Percentiles rank a stretch among this genome's conserved stretches.
Conservation (phyloP, 148 eudicot genomes). For the Rhododendron vialii region DNA sequence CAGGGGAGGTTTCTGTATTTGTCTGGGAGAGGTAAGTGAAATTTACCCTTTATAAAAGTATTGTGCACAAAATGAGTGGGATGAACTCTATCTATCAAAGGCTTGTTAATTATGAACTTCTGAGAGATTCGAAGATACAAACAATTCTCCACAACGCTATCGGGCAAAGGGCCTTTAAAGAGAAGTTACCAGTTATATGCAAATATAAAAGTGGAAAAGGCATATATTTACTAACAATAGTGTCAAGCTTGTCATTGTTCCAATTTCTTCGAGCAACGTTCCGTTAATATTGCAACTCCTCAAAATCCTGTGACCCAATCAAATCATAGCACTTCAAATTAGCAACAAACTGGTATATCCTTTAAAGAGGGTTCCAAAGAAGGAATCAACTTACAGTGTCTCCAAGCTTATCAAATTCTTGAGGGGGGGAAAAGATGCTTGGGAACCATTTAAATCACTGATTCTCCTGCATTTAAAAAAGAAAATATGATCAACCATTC, state of each 20-base stretch:
- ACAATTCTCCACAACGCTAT: not conserved
- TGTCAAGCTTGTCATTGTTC: not conserved
- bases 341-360: not conserved
- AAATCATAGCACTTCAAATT: not conserved
- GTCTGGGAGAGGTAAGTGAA: too few relatives aligned
- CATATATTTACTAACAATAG: conserved; percentile 17
- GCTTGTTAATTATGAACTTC: not conserved
- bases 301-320: conserved; percentile 14
- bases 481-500: not conserved
- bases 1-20: too few relatives aligned
- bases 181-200: not conserved
- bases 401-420: not conserved
- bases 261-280: conserved; percentile 2
- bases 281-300: conserved; percentile 27
- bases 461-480: conserved; percentile 25
- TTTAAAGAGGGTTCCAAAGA: not conserved
- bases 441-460: conserved; percentile 26
- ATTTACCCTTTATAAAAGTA: too few relatives aligned
- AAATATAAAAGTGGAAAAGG: not conserved
- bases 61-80: too few relatives aligned
- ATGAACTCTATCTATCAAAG: not conserved
- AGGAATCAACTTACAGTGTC: conserved; percentile 14
- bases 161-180: too few relatives aligned
- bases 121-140: not conserved
- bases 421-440: conserved; percentile 19